Evolutionary conservation across 768 basidiomycete species (phyloP).

Genomic region (Lyophyllum shimeji): DNA sequence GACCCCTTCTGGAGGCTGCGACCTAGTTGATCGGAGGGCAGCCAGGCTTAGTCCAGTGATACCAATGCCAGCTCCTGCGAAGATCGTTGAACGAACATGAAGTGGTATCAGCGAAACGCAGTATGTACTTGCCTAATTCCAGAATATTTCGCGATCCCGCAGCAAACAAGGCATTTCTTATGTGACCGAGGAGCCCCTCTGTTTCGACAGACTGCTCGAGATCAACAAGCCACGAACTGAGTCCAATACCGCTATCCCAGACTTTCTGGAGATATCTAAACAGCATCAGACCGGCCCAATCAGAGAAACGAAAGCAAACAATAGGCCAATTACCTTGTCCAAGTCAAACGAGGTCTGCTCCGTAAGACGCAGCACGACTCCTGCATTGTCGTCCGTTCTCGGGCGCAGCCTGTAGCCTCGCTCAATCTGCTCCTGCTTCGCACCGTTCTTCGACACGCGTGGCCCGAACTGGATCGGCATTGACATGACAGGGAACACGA

Average conservation of each 20-base stretch:
- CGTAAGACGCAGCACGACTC: conserved; percentile 43
- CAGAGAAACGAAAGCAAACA: neutral
- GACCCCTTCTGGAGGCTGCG: conserved; percentile 9
- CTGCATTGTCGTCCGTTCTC: conserved; percentile 18
- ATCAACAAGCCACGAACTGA: conserved; percentile 73
- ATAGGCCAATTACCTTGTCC: conserved; percentile 69
- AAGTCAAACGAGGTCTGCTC: conserved; percentile 91
- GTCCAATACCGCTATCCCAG: conserved; percentile 91
- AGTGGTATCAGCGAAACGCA: neutral
- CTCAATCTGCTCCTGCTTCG: conserved; percentile 71
- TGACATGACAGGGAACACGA: conserved; percentile 64
- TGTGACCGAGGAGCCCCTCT: conserved; percentile 7
- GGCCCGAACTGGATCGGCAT: conserved; percentile 56
- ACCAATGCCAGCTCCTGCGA: conserved; percentile 82
- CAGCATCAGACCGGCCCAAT: conserved; percentile 19
- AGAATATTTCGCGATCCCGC: conserved; percentile 43
- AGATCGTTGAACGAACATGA: neutral
- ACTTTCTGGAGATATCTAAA: conserved; percentile 70
- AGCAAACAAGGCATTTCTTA: conserved; percentile 41
- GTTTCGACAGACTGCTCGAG: conserved; percentile 21
- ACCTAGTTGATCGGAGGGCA: conserved; percentile 44
- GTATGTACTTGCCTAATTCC: conserved; percentile 61
- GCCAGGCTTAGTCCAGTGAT: conserved; percentile 72
- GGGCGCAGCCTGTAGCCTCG: conserved; percentile 47
- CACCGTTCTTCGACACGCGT: conserved; percentile 24